These are phyloP conservation scores for Hypomyces perniciosus DNA, from an alignment of 2,329 filamentous ascomycete genomes.

Conservation along the genomic window DNA sequence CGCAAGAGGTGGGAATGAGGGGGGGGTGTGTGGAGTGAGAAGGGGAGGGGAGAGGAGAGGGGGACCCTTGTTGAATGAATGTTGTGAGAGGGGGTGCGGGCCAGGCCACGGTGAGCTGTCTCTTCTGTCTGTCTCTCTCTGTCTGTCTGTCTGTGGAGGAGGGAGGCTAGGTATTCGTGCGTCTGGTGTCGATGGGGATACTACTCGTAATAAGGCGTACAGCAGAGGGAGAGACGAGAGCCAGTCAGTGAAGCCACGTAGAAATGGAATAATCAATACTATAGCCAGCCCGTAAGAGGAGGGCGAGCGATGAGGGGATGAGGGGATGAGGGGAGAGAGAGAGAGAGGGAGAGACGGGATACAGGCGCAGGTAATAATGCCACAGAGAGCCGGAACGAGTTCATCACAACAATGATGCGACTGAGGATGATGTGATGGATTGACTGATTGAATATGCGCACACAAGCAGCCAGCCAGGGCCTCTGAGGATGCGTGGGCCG, in stretches of 20 bases:
- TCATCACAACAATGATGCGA: no score
- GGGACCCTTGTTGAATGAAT: background rate
- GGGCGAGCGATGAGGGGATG: constrained; percentile 8
- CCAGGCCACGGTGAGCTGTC: background rate
- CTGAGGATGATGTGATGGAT: no score
- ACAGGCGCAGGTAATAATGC: background rate
- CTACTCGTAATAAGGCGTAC: no score
- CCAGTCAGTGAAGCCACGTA: no score
- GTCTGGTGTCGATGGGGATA: no score
- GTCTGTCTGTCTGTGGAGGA: no score
- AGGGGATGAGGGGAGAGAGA: background rate
- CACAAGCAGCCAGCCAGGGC: background rate
- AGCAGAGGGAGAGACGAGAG: no score
- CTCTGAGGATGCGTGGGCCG: background rate
- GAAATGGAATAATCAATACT: no score
- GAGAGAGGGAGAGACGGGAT: background rate
- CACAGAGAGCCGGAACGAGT: no score
- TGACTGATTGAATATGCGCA: background rate
- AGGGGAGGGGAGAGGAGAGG: background rate
- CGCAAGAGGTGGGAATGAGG: constrained; percentile 4
- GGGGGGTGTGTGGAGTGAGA: constrained; percentile 5
- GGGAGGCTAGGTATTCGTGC: no score
- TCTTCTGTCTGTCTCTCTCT: background rate
- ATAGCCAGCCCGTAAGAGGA: background rate
- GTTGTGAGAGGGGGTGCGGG: background rate